A percentile compares a stretch with the other conserved stretches of the same genome.
Evolutionary conservation across 2,329 filamentous ascomycete species (phyloP).

Genomic region (Colletotrichum gigasporum): DNA sequence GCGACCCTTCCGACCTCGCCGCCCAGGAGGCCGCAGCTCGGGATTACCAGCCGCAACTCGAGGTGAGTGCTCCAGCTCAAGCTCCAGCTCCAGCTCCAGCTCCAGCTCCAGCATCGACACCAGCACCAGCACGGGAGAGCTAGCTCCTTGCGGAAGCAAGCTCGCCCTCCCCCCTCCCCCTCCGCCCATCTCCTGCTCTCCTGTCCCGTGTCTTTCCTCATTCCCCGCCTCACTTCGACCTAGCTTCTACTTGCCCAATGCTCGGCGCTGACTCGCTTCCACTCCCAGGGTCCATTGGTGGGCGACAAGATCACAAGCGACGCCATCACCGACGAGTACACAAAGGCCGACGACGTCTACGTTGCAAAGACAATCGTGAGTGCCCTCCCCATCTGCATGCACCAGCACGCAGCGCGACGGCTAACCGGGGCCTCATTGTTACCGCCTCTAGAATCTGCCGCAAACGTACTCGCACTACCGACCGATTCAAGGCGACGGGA

Average conservation of each 20-base stretch:
- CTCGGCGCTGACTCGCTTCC: constrained; percentile 22
- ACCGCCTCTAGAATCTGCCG: constrained; percentile 72
- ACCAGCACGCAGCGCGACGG: constrained; percentile 5
- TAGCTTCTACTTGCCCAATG: no score
- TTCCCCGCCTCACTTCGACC: background rate
- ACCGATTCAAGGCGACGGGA: constrained; percentile 89
- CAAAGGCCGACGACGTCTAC: constrained; percentile 85
- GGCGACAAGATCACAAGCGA: constrained; percentile 80
- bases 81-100: no score
- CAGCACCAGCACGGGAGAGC: background rate
- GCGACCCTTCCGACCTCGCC: constrained; percentile 53
- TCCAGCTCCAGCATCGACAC: no score
- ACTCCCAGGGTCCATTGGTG: constrained; percentile 79
- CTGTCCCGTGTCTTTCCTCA: background rate
- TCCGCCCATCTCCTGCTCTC: constrained; percentile 26
- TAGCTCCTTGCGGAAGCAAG: background rate
- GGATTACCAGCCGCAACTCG: constrained; percentile 65
- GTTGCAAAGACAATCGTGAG: constrained; percentile 87
- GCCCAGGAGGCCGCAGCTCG: constrained; percentile 70
- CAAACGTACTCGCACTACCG: constrained; percentile 89
- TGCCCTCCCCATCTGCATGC: constrained; percentile 34
- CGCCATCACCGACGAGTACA: constrained; percentile 85
- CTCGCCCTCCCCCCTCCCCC: background rate
- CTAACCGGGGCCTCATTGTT: background rate
- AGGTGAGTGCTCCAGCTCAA: no score